Conservation (phyloP, 306 rosid genomes). For the Dalbergia cochinchinensis region DNA sequence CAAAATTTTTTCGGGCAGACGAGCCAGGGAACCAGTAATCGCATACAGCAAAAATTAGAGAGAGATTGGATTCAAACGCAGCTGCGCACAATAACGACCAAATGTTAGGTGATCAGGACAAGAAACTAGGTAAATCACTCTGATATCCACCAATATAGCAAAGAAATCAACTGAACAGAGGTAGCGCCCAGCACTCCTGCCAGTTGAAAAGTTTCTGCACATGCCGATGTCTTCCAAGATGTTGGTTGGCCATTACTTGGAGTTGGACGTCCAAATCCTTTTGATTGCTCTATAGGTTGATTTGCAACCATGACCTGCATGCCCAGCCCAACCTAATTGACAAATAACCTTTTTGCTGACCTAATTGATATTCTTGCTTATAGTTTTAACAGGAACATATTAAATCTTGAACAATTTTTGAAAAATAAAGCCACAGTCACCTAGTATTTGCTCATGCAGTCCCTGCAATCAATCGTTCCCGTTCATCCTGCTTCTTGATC, state of each 20-base stretch:
- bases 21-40: not conserved
- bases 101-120: not conserved
- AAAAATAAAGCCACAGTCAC: constrained; percentile 49
- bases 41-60: not conserved
- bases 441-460: constrained; percentile 75
- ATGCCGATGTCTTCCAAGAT: constrained; percentile 29
- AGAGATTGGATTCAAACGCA: not conserved
- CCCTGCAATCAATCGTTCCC: constrained; percentile 87
- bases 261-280: constrained; percentile 31
- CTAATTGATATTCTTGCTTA: constrained; percentile 31
- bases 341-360: no score
- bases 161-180: constrained; percentile 31
- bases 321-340: no score
- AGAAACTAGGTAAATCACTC: not conserved
- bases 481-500: constrained; percentile 85
- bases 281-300: constrained; percentile 34
- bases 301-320: constrained; percentile 33
- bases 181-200: constrained; percentile 29
- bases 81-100: not conserved
- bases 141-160: constrained; percentile 3
- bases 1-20: not conserved
- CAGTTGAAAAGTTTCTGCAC: constrained; percentile 36
- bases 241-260: constrained; percentile 16
- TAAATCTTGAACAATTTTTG: not conserved
- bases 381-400: constrained; percentile 32